Evolutionary conservation across 495 filamentous ascomycete species (phyloP).

Genomic region (Neurospora sp.): DNA sequence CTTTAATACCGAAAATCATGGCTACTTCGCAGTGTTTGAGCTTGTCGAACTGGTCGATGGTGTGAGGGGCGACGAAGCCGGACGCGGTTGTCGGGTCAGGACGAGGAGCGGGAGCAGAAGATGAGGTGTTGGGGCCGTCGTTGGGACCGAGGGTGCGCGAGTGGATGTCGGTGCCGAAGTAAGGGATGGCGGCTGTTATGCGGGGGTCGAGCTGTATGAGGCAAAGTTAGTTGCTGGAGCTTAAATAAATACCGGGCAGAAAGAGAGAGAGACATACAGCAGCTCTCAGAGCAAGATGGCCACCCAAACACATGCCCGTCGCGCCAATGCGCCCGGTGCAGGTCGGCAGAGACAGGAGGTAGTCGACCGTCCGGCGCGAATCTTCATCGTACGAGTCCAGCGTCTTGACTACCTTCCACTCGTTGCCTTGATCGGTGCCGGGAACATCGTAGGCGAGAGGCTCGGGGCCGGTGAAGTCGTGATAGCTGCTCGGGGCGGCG

Average conservation of each 20-base stretch:
- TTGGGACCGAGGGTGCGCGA: slow-evolving; percentile 55
- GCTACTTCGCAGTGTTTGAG: slow-evolving; percentile 64
- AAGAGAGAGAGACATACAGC: slow-evolving; percentile 31
- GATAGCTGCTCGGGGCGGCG: slow-evolving; percentile 81
- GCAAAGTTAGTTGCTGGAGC: neutral
- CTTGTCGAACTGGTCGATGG: slow-evolving; percentile 39
- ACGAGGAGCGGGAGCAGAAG: slow-evolving; percentile 13
- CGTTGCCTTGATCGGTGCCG: slow-evolving; percentile 81
- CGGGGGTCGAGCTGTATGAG: slow-evolving; percentile 51
- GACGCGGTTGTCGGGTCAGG: neutral
- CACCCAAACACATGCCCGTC: slow-evolving; percentile 94
- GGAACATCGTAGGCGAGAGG: slow-evolving; percentile 76
- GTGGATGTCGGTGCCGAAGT: slow-evolving; percentile 92
- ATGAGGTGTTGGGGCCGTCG: slow-evolving; percentile 20
- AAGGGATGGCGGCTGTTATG: slow-evolving; percentile 68
- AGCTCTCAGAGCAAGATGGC: slow-evolving; percentile 79
- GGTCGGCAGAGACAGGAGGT: slow-evolving; percentile 62
- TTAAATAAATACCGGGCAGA: neutral
- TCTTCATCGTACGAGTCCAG: slow-evolving; percentile 86
- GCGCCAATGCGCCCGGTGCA: slow-evolving; percentile 79
- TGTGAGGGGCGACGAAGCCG: slow-evolving; percentile 24
- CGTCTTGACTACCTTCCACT: slow-evolving; percentile 79
- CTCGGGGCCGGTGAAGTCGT: slow-evolving; percentile 84
- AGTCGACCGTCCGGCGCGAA: slow-evolving; percentile 58
- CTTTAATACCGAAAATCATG: slow-evolving; percentile 86